Percentiles rank a stretch among this genome's conserved stretches.
Conservation (phyloP, 371 early-diverging fungal species). For the Scutellospora calospora region DNA sequence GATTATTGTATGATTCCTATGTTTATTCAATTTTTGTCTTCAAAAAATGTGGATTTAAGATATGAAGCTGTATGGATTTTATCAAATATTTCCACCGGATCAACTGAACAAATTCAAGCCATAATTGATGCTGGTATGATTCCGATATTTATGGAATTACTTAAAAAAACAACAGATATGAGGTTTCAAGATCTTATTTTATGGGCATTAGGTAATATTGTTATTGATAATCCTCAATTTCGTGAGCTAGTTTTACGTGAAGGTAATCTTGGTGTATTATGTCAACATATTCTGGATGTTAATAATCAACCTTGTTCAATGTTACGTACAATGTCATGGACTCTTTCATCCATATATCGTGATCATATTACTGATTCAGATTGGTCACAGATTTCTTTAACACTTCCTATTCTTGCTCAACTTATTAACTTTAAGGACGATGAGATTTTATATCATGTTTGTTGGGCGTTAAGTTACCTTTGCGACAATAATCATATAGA, state of each 20-base stretch:
- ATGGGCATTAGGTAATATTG: conserved; percentile 99
- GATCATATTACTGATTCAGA: conserved; percentile 97
- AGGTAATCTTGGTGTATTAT: conserved; percentile 86
- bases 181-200: conserved; percentile 72
- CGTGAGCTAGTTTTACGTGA: conserved; percentile 92
- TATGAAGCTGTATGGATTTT: conserved; percentile 99
- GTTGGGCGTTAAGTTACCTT: conserved; percentile 99
- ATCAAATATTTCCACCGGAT: conserved; percentile 99
- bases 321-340: conserved; percentile 99
- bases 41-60: conserved; percentile 68
- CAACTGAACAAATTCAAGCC: conserved; percentile 92
- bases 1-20: conserved; percentile 92
- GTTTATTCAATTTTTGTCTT: conserved; percentile 94
- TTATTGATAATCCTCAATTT: conserved; percentile 95
- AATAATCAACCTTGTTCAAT: conserved; percentile 90
- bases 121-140: conserved; percentile 95
- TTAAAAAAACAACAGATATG: conserved; percentile 91
- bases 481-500: conserved; percentile 93
- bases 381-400: conserved; percentile 88
- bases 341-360: conserved; percentile 98
- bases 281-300: conserved; percentile 55
- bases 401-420: conserved; percentile 89
- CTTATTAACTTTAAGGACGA: conserved; percentile 91
- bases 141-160: conserved; percentile 91
- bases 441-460: conserved; percentile 96